Base-by-base conservation (phyloP, 2,329 filamentous ascomycete species). In the Gnomoniopsis smithogilvyi region DNA sequence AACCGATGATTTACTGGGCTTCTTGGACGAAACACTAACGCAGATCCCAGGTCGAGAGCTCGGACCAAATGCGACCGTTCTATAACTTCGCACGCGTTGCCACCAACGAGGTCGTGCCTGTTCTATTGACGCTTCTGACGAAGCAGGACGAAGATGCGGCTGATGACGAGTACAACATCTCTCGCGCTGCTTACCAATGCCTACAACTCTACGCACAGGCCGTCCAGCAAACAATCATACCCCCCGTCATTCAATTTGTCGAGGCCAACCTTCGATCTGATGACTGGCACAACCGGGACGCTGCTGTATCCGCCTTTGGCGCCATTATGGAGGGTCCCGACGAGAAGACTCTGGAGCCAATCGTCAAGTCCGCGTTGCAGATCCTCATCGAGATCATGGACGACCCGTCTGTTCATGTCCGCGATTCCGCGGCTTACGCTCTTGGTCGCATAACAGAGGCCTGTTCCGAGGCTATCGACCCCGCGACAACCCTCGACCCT, bases 281-380 rank as follows among this genome's bases (percentile, higher is more conserved):
- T 58, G 92, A 98, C 75, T 99, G 95, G 95, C 93, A 96, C 73
- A 85, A 88, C 73, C 87, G 95, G 67, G 95, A 99, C 78, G 95
- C 95, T 55, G 93, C 95, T 53, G 95, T 99, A 34, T 96, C 95
- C 61, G 93, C 95, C 19, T 98, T 99, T 67, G 95, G 95, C 64
- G 95, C 93, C 65, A 98, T 99, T 68, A 97, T 99, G 93, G 95
- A 99, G 72, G 95, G 95, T 26, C 95, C 95, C 1, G 95, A 98
- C 60, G 91, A 96, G 74, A 91, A 91, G 77, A 86, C 94, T 52
- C 80, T 99, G 54, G 92, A 96, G 68, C 93, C 94, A 58, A 89
- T 99, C 58, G 91, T 99, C 69, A 96, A 96, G 80, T 94, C 97
- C 73, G 95, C 93, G 62, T 84, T 99, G 52, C 90, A 91, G 54